phyloP scores from a whole-genome alignment of 1,139 yeast species.

The Zygotorulaspora mrakii region DNA sequence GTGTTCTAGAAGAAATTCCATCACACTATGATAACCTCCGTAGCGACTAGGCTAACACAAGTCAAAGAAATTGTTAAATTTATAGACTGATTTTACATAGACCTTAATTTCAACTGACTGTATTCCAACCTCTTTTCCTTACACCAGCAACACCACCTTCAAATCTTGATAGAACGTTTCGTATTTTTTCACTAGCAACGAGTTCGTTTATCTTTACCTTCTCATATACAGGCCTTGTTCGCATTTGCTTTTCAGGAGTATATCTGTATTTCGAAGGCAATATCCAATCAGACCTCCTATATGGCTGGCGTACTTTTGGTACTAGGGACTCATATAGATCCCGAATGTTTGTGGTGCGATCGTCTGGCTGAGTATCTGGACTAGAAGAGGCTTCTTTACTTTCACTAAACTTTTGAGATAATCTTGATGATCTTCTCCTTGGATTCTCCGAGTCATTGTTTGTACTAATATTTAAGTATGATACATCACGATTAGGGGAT shows the following conservation, averaged over 20 bases:
- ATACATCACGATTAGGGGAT: slow-evolving; percentile 19
- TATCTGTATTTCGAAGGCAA: slow-evolving; percentile 32
- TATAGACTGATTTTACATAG: slow-evolving; percentile 1
- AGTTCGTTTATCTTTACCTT: slow-evolving; percentile 34
- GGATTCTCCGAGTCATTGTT: slow-evolving; percentile 15
- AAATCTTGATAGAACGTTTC: slow-evolving; percentile 29
- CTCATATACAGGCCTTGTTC: slow-evolving; percentile 32
- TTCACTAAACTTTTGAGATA: slow-evolving; percentile 19
- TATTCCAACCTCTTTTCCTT: slow-evolving; percentile 26
- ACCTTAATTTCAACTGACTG: slow-evolving; percentile 5
- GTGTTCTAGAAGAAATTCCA: slow-evolving; percentile 41
- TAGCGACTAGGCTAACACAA: background rate
- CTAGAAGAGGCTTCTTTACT: slow-evolving; percentile 8
- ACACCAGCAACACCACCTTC: slow-evolving; percentile 38
- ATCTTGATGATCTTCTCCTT: slow-evolving; percentile 31
- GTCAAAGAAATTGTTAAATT: background rate
- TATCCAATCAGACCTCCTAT: slow-evolving; percentile 37
- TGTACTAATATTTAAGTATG: slow-evolving; percentile 21
- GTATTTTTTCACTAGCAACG: slow-evolving; percentile 27
- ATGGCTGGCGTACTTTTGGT: slow-evolving; percentile 30
- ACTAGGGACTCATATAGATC: slow-evolving; percentile 33
- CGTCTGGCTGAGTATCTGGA: slow-evolving; percentile 4
- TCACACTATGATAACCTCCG: slow-evolving; percentile 25
- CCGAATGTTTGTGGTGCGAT: slow-evolving; percentile 6
- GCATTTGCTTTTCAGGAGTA: slow-evolving; percentile 35